Evolutionary conservation across 148 eudicot genomes (phyloP), one percentile per base, ranked within the genome.

Genomic region (Rhododendron ovatum): DNA sequence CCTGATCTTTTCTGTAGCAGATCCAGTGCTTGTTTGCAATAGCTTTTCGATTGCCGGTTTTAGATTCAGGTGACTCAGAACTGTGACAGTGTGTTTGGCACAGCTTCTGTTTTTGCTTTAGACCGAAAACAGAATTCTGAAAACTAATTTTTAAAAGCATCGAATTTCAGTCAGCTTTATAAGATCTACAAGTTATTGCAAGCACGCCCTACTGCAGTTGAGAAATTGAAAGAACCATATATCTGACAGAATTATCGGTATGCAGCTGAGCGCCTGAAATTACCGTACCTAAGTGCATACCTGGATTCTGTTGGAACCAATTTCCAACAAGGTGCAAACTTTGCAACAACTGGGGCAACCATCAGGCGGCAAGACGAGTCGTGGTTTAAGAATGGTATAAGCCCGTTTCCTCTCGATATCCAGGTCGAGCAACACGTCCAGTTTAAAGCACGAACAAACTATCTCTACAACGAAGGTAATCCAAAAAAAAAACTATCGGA

Each of bases 381-480:
- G 1, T 91, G 93, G 86, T 94, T 91, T 83, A 87, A 84, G 81
- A 71, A 88, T 86, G 95, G 95, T 39, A 84, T 92, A 17, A 95
- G 96, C 85, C 98, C 96, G 4, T 93, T 96, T 85, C 85, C 95
- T 26, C 94, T 96, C 2, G 96, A 96, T 88, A 90, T 96, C 24
- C 99, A 95, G 86, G 89, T 93, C 28, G 92, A 90, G 93, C 99
- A 96, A 35, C 91, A 78, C 84, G 86, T 87, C 71, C 99, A 96
- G 87, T 91, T 94, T 75, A 93, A 92, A 86, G 89, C 88, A 35
- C 86, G 95, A 86, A 87, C 92, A 30, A 83, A 85, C 18, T 89
- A 88, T 83, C 90, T 95, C 53, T 94, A 91, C 88, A 81, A 82
- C n/a, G 86, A 88, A 87, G 67, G 67, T 61, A 61, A 61, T 61